Evolutionary conservation across 441 rosid genomes (phyloP).

Genomic region (Aleurites moluccanus): DNA sequence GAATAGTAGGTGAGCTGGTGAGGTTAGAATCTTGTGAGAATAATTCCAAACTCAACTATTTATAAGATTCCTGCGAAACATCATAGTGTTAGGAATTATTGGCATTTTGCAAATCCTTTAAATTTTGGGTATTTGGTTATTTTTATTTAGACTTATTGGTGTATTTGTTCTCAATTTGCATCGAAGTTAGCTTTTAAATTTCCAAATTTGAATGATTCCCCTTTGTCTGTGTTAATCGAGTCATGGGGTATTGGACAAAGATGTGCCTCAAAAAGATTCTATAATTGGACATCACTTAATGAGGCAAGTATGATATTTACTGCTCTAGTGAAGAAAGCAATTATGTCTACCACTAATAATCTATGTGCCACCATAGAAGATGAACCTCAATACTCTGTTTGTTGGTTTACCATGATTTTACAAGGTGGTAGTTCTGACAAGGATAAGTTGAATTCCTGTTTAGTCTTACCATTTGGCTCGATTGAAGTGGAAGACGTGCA

Average conservation of each 20-base stretch:
- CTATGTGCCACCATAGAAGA: constrained; percentile 18
- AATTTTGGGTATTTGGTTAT: background rate
- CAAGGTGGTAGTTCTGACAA: background rate
- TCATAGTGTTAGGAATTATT: constrained; percentile 10
- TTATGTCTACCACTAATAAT: constrained; percentile 23
- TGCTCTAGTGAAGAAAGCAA: constrained; percentile 22
- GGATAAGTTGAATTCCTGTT: background rate
- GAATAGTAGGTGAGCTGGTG: constrained; percentile 1
- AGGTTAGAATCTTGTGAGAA: constrained; percentile 7
- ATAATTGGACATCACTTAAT: constrained; percentile 27
- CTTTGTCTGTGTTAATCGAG: constrained; percentile 44
- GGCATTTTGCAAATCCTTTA: background rate
- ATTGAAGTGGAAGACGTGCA: background rate
- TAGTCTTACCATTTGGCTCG: background rate
- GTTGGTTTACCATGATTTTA: background rate
- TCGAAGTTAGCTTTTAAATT: background rate
- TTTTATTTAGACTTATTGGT: background rate
- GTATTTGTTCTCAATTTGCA: too few relatives aligned
- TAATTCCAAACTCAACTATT: constrained; percentile 8
- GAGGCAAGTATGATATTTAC: constrained; percentile 19
- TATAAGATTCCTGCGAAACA: constrained; percentile 10
- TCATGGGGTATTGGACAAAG: constrained; percentile 40
- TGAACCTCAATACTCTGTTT: constrained; percentile 4
- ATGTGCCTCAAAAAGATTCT: constrained; percentile 30
- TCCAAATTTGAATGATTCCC: constrained; percentile 32